These are phyloP conservation scores for Wickerhamiella spandovensis DNA, from an alignment of 805 yeast genomes.

Conservation along the genomic window DNA sequence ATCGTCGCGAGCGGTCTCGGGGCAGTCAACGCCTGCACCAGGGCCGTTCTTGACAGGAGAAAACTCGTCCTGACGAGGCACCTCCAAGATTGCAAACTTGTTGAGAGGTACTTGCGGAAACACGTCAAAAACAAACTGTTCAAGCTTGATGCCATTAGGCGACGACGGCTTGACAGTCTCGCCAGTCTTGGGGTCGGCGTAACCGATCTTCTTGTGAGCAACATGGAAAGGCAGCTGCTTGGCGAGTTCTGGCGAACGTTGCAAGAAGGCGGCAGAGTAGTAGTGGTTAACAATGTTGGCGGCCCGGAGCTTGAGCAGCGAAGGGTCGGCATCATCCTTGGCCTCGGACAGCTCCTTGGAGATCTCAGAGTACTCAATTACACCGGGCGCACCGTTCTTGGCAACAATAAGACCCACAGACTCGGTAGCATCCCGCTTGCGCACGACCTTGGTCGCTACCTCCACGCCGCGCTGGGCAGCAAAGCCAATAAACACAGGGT, in stretches of 20 bases:
- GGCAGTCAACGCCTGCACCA: constrained; percentile 71
- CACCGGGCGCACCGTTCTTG: constrained; percentile 55
- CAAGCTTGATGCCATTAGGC: constrained; percentile 88
- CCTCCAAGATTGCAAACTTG: constrained; percentile 86
- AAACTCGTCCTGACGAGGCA: constrained; percentile 70
- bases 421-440: constrained; percentile 79
- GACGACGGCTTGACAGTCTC: constrained; percentile 44
- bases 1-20: constrained; percentile 62
- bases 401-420: constrained; percentile 82
- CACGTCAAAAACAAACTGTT: constrained; percentile 93
- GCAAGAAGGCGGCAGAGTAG: constrained; percentile 68
- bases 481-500: constrained; percentile 81
- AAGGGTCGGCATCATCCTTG: constrained; percentile 38
- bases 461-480: constrained; percentile 53
- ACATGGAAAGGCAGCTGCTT: constrained; percentile 79
- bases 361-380: constrained; percentile 90
- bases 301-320: constrained; percentile 62
- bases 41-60: constrained; percentile 89
- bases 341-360: constrained; percentile 57
- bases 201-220: constrained; percentile 79
- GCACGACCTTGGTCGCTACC: constrained; percentile 86
- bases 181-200: constrained; percentile 36
- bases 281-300: constrained; percentile 97
- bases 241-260: constrained; percentile 42
- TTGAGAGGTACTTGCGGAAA: constrained; percentile 61